Evolutionary conservation across 345 rosid species (phyloP).

Genomic region (Acer yangbiense): DNA sequence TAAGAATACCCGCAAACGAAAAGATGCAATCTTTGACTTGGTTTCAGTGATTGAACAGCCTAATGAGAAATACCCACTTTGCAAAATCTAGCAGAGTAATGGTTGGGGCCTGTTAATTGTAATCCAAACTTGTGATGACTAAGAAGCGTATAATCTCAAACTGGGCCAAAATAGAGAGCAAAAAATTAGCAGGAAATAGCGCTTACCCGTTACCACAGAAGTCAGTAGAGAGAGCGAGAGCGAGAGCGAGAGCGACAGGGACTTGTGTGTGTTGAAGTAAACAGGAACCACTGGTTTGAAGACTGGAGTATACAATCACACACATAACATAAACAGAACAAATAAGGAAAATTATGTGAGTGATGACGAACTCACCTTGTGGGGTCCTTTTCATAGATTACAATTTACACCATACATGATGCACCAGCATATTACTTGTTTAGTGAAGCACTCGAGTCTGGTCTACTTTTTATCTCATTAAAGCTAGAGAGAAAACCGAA

Average conservation of each 20-base stretch:
- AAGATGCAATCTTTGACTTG: neutral
- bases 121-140: neutral
- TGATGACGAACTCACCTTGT: neutral
- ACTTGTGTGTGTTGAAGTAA: neutral
- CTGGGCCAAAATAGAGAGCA: neutral
- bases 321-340: neutral
- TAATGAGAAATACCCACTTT: slow-evolving; percentile 5
- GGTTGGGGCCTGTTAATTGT: neutral
- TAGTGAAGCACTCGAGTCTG: too few relatives aligned
- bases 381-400: neutral
- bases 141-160: neutral
- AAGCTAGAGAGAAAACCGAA: too few relatives aligned
- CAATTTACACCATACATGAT: neutral
- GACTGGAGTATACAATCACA: neutral
- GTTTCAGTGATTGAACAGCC: slow-evolving; percentile 1
- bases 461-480: too few relatives aligned
- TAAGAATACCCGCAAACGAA: slow-evolving; percentile 18
- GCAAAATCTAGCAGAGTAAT: slow-evolving; percentile 8
- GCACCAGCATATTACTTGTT: neutral
- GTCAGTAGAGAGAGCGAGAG: neutral
- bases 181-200: neutral
- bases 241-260: neutral
- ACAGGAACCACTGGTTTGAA: neutral
- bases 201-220: neutral
- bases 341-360: neutral